These are phyloP conservation scores for Aphanocladium album DNA, from an alignment of 2,329 filamentous ascomycete species.

Conservation along the genomic window DNA sequence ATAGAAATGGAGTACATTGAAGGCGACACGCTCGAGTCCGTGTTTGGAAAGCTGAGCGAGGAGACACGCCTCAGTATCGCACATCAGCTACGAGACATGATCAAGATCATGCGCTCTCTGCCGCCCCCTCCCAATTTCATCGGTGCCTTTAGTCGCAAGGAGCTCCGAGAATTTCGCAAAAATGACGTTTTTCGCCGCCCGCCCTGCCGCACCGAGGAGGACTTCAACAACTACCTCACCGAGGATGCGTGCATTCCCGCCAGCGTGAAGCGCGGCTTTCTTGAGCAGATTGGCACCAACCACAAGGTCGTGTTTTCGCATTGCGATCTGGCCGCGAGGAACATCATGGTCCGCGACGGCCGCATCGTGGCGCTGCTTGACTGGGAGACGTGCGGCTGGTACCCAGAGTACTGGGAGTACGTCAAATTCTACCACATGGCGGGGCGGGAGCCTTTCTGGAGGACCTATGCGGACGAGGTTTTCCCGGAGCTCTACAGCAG, in stretches of 20 bases:
- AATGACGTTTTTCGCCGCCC: slow-evolving; percentile 1
- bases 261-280: slow-evolving; percentile 6
- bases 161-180: no score
- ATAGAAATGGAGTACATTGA: background rate
- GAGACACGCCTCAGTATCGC: background rate
- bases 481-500: background rate
- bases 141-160: background rate
- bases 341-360: slow-evolving; percentile 34
- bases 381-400: slow-evolving; percentile 42
- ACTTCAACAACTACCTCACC: background rate
- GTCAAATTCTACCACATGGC: slow-evolving; percentile 17
- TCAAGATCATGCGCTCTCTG: background rate
- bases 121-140: background rate
- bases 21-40: background rate
- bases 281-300: no score
- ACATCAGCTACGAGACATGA: background rate
- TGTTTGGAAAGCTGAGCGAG: background rate
- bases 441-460: background rate
- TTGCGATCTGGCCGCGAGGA: slow-evolving; percentile 39
- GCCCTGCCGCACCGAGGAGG: background rate
- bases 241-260: slow-evolving; percentile 1
- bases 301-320: slow-evolving; percentile 40
- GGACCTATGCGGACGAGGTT: background rate
- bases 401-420: slow-evolving; percentile 32
- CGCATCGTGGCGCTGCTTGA: slow-evolving; percentile 37